Evolutionary conservation across 192 early-diverging fungal species (phyloP).

Genomic region (Linnemannia schmuckeri): DNA sequence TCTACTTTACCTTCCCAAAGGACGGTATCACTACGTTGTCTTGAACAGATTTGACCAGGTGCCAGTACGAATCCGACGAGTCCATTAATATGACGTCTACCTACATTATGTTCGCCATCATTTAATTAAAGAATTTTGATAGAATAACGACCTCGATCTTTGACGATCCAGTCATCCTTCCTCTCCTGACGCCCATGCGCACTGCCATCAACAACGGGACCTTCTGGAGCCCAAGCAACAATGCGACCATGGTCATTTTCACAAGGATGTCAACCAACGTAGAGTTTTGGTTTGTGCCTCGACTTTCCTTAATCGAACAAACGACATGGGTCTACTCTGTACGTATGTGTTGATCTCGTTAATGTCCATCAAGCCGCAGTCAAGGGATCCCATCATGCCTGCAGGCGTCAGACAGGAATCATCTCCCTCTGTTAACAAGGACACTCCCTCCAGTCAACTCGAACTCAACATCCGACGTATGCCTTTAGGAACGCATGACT

Average conservation of each 20-base stretch:
- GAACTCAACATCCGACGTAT: constrained; percentile 3
- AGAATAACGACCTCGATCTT: constrained; percentile 3
- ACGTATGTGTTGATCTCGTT: background rate
- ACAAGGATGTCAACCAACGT: background rate
- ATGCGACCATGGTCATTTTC: background rate
- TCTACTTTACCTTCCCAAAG: background rate
- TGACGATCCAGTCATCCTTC: constrained; percentile 4
- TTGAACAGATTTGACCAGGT: background rate
- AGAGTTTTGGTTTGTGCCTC: background rate
- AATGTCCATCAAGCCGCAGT: constrained; percentile 1
- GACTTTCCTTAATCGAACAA: no score
- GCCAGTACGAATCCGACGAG: background rate
- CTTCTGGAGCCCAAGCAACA: constrained; percentile 9
- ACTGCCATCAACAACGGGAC: constrained; percentile 11
- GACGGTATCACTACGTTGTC: background rate
- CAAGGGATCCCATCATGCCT: background rate
- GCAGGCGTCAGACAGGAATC: background rate
- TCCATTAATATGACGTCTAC: background rate
- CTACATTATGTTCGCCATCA: constrained; percentile 2
- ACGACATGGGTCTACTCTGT: constrained; percentile 15
- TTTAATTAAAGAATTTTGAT: background rate
- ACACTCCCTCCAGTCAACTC: background rate
- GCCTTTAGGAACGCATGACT: background rate
- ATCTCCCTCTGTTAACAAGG: background rate
- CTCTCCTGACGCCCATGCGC: constrained; percentile 2